A percentile compares a stretch with the other conserved stretches of the same genome.
Conservation (phyloP, 148 eudicot species). For the Euryodendron excelsum region DNA sequence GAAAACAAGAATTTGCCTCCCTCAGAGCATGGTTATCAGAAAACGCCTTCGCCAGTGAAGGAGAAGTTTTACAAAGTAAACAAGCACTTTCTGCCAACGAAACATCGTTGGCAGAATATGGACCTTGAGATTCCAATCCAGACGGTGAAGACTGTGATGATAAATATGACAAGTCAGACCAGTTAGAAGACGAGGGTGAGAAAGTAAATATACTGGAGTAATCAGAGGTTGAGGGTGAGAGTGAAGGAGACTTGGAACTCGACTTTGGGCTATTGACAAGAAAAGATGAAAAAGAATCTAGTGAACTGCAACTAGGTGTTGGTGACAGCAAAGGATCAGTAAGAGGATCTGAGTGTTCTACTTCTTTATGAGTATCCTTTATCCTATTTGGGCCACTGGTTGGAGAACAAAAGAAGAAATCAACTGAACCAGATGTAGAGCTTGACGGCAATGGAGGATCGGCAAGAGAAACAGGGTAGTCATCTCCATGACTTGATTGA, state of each 20-base stretch:
- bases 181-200: slow-evolving; percentile 84
- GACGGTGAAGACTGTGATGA: slow-evolving; percentile 75
- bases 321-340: slow-evolving; percentile 29
- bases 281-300: slow-evolving; percentile 57
- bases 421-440: slow-evolving; percentile 28
- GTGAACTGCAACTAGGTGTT: slow-evolving; percentile 51
- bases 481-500: slow-evolving; percentile 26
- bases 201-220: slow-evolving; percentile 68
- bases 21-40: slow-evolving; percentile 28
- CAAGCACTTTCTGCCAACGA: slow-evolving; percentile 25
- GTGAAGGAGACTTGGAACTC: slow-evolving; percentile 51
- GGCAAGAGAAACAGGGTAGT: slow-evolving; percentile 32
- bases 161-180: slow-evolving; percentile 74
- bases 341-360: slow-evolving; percentile 20
- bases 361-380: slow-evolving; percentile 22
- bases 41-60: slow-evolving; percentile 34
- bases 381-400: slow-evolving; percentile 15
- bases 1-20: slow-evolving; percentile 21
- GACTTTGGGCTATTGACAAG: slow-evolving; percentile 39
- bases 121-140: slow-evolving; percentile 42
- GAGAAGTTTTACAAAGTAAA: slow-evolving; percentile 25
- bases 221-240: slow-evolving; percentile 79
- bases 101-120: slow-evolving; percentile 23
- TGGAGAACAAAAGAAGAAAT: slow-evolving; percentile 25
- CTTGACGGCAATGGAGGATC: slow-evolving; percentile 37